Base-by-base conservation (phyloP, 2,329 filamentous ascomycete species). In the Fusarium sarcochroum region DNA sequence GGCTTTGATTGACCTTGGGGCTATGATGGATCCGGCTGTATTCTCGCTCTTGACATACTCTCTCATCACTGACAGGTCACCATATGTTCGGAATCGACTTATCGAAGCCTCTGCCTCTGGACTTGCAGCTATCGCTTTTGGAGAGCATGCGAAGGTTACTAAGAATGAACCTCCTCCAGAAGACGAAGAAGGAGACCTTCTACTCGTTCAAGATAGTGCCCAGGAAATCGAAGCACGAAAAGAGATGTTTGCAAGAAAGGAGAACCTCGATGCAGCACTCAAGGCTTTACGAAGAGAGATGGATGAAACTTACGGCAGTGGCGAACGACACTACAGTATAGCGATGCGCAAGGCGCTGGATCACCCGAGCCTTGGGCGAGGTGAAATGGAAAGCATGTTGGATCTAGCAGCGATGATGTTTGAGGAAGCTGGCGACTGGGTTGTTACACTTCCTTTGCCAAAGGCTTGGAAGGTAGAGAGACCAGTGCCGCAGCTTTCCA, bases 231-330 rank as follows among this genome's bases (percentile, higher is more conserved):
- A 87, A 70, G 90, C 89, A 44, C 75, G 81, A 30, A 86, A 85
- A 56, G 86, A 89, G 74, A 87, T 89, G 81, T 90, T 89, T 77
- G 86, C 88, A 59, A 87, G 88, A 68, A 89, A 89, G 69, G 85
- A 87, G 72, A 90, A 93, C 73, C 80, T 89, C 21, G 84, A 87
- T 50, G 83, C 86, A 41, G 86, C 91, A 35, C 76, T 84, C 20
- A 80, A 76, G 56, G 82, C 82, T 11, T 55, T 84, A 54, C 78
- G 79, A 45, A 79, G 76, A 63, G 82, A 83, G 68, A 81, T 84
- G 80, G 79, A 82, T 11, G 79, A 81, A 63, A 80, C 77, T 1
- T 83, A 81, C 48, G 72, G 68, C 5, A 73, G 74, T 6, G 77
- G 82, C 20, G 77, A 81, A 54, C 69, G 76, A 27, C 77, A 80